Evolutionary conservation across 2,329 filamentous ascomycete genomes (phyloP), one percentile per base, ranked within the genome.

Genomic region (Ceratocystis lukuohia): DNA sequence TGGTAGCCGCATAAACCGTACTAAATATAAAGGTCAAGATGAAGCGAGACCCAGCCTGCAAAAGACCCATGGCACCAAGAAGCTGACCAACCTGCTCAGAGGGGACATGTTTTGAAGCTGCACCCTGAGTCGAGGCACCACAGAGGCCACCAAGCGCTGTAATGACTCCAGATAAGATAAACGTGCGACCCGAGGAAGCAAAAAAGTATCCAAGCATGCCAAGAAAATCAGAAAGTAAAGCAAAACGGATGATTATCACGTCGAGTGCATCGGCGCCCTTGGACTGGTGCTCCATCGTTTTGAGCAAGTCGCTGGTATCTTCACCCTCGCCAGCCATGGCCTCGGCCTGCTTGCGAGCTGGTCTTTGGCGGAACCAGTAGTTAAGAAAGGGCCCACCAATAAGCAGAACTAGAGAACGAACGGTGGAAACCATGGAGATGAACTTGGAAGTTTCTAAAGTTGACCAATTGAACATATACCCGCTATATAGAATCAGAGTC

Each of bases 21-120:
- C 94, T 96, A 76, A 96, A 96, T 1, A 93, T 73, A 0, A 90
- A 82, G 0, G 94, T 94, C 0, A 88, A 86, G 12, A 96, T 74
- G 1, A 97, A 85, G 69, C 91, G 81, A 2, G 89, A 84, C 45
- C 96, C 76, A 0, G 91, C 88, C 75, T 97, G 93, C 67, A 97
- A 76, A 69, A 97, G 79, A 0, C 93, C 94, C 17, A 87, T 88
- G 1, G 91, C 92, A 25, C 94, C 94, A 0, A 99, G 81, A n/a
- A 97, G 78, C 74, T 94, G 86, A 0, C 94, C 94, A 0, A 94
- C 87, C 61, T 84, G 83, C 69, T 94, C 88, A 0, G 85, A 80
- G 0, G 92, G 90, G 0, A 97, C 87, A 74, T 97, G 94, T 74
- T 96, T 97, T 22, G 91, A 96, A 63, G 96, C 78, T 0, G 88